Evolutionary conservation across 768 basidiomycete genomes (phyloP).

Genomic region (Kwoniella newhampshirensis): DNA sequence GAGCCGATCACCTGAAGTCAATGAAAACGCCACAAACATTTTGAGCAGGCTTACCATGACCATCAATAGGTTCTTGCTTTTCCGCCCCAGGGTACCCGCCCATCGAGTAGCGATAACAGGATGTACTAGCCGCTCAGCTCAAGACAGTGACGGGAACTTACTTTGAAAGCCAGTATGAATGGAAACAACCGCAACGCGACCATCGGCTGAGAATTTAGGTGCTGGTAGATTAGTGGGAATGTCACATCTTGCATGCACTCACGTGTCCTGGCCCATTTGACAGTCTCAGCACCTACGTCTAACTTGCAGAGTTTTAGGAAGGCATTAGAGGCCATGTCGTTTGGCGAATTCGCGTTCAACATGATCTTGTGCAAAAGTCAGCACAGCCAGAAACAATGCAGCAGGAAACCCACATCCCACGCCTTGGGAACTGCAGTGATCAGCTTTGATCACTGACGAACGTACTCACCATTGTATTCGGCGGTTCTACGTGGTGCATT

Average conservation of each 20-base stretch:
- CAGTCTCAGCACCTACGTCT: conserved; percentile 55
- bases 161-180: conserved; percentile 57
- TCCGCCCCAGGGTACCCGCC: conserved; percentile 55
- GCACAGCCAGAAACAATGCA: neutral
- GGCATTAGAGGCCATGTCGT: conserved; percentile 49
- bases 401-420: conserved; percentile 48
- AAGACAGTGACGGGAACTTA: conserved; percentile 12
- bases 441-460: neutral
- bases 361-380: conserved; percentile 43
- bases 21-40: neutral
- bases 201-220: conserved; percentile 58
- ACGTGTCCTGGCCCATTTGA: conserved; percentile 49
- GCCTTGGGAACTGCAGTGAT: conserved; percentile 48
- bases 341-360: conserved; percentile 45
- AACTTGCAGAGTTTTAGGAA: conserved; percentile 54
- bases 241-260: conserved; percentile 1
- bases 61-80: conserved; percentile 51
- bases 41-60: conserved; percentile 38
- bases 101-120: conserved; percentile 59
- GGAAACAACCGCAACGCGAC: conserved; percentile 56
- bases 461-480: conserved; percentile 51
- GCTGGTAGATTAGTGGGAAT: conserved; percentile 44
- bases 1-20: conserved; percentile 17
- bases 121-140: conserved; percentile 43
- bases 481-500: conserved; percentile 57